These are phyloP conservation scores for Botryotinia narcissicola DNA, from an alignment of 2,329 filamentous ascomycete species.

Conservation along the genomic window DNA sequence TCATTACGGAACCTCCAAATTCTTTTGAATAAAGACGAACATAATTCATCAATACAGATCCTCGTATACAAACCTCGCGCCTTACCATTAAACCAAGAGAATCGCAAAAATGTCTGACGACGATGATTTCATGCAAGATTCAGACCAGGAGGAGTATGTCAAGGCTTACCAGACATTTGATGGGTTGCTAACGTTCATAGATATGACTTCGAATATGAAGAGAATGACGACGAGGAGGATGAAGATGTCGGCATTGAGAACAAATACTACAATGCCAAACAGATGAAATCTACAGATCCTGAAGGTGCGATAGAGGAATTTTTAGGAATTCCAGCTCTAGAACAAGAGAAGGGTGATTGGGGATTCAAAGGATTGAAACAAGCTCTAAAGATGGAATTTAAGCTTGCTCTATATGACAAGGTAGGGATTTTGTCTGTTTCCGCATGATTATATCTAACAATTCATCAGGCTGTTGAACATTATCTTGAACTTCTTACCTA, in stretches of 20 bases:
- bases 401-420: slow-evolving; percentile 81
- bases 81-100: neutral
- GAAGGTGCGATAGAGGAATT: slow-evolving; percentile 91
- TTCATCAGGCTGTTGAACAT: slow-evolving; percentile 74
- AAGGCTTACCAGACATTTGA: slow-evolving; percentile 17
- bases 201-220: slow-evolving; percentile 97
- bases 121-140: slow-evolving; percentile 93
- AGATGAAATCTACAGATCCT: slow-evolving; percentile 83
- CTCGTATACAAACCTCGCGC: neutral
- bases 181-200: slow-evolving; percentile 43
- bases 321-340: slow-evolving; percentile 77
- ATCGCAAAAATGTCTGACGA: slow-evolving; percentile 50
- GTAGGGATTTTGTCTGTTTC: slow-evolving; percentile 44
- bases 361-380: slow-evolving; percentile 98
- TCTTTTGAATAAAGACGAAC: neutral
- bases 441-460: slow-evolving; percentile 16
- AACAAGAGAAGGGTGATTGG: slow-evolving; percentile 95
- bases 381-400: slow-evolving; percentile 95
- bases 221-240: slow-evolving; percentile 78
- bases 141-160: slow-evolving; percentile 76
- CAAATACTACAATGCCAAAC: slow-evolving; percentile 99
- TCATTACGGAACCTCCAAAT: neutral
- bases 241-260: slow-evolving; percentile 96
- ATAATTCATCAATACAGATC: neutral
- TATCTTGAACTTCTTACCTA: slow-evolving; percentile 95